Evolutionary conservation across 1,284 basidiomycete genomes (phyloP), one percentile per base, ranked within the genome.

Genomic region (Austroboletus novae-zelandiae): DNA sequence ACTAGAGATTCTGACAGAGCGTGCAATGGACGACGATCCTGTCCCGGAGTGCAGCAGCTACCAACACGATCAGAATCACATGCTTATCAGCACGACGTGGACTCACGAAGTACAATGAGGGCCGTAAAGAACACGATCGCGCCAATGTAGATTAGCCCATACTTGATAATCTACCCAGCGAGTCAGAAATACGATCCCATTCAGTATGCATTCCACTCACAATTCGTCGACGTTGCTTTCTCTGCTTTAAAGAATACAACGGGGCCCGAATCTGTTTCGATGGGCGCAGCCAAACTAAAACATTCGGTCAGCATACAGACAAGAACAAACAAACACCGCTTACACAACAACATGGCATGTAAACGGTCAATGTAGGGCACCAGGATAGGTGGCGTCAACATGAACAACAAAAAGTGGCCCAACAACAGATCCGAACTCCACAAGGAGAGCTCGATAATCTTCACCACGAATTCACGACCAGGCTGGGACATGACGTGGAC

Each of bases 191-290:
- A 17, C 13, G 11, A 45, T 15, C 17, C 15, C 11, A 35, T 40
- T 15, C 23, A 32, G 30, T 11, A 5, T 5, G 13, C 11, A 41
- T 27, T 4, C 13, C 7, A 75, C 83, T 60, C 60, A 93, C 92
- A 67, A 95, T 95, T 86, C 91, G 92, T 61, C 94, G 76, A 57
- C 94, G 80, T 68, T 93, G 90, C 59, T 88, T 81, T 74, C 93
- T 92, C 72, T 94, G 92, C 71, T 94, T 93, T 47, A 88, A 91
- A 15, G 92, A 94, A 78, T 96, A 99, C 57, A 99, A 80, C 18
- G 96, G 96, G 14, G 94, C 83, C 45, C 94, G 89, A 60, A 98
- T 97, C 72, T 96, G 94, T 73, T 94, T 94, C 39, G 91, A 91
- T 5, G 90, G 89, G 46, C 89, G 87, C 50, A 93, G 74, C 91